Evolutionary conservation across 805 yeast species (phyloP).

Genomic region (Schwanniomyces polymorphus): DNA sequence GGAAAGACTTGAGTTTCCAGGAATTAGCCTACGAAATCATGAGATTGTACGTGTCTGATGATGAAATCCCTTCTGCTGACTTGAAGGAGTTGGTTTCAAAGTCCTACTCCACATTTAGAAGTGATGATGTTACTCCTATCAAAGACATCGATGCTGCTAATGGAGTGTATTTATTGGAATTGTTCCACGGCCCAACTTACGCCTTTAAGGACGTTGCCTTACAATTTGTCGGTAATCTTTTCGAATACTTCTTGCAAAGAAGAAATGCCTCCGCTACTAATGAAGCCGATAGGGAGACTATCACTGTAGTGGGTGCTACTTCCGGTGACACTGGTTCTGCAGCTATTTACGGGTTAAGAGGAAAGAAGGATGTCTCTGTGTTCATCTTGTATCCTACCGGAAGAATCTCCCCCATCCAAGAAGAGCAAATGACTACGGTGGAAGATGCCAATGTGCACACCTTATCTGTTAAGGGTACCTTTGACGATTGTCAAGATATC

Average conservation of each 20-base stretch:
- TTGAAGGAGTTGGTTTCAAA: conserved; percentile 58
- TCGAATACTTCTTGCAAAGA: conserved; percentile 86
- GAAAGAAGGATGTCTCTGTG: conserved; percentile 96
- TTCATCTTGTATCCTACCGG: conserved; percentile 97
- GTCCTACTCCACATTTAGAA: conserved; percentile 90
- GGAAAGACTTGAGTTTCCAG: conserved; percentile 78
- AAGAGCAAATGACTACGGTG: conserved; percentile 97
- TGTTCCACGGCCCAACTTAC: conserved; percentile 98
- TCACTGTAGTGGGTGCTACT: conserved; percentile 98
- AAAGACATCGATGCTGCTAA: conserved; percentile 57
- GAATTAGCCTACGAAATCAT: conserved; percentile 86
- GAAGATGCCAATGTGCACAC: conserved; percentile 92
- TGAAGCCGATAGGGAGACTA: conserved; percentile 63
- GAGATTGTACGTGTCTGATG: conserved; percentile 70
- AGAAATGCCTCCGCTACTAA: conserved; percentile 55
- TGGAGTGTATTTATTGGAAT: conserved; percentile 76
- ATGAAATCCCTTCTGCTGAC: conserved; percentile 74
- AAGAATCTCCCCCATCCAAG: conserved; percentile 96
- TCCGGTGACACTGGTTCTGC: conserved; percentile 99
- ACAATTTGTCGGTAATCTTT: conserved; percentile 95
- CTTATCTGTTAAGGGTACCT: conserved; percentile 90
- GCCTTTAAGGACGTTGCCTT: conserved; percentile 99
- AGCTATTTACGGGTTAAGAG: conserved; percentile 96
- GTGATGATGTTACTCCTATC: conserved; percentile 86
- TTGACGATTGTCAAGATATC: conserved; percentile 97